These are phyloP conservation scores for Chaetomiaceae sp. DNA, from an alignment of 2,329 filamentous ascomycete genomes.

Conservation along the genomic window DNA sequence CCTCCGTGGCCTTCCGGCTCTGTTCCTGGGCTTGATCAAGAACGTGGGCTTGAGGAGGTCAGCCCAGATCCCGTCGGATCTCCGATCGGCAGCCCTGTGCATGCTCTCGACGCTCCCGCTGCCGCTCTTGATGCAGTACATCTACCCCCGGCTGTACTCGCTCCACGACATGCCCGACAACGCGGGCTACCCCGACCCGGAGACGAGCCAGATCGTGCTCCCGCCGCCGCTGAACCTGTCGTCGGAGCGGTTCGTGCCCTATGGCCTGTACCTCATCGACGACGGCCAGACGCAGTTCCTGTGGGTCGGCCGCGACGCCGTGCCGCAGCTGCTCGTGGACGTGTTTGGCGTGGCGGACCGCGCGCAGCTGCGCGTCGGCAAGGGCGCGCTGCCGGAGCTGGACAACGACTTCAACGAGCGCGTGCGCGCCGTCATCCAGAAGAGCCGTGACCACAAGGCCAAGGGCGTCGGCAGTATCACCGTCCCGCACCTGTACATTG, in stretches of 20 bases:
- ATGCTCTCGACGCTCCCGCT: conserved; percentile 90
- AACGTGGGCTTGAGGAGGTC: conserved; percentile 91
- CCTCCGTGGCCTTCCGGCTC: conserved; percentile 75
- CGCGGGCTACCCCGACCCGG: conserved; percentile 76
- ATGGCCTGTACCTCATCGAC: conserved; percentile 92
- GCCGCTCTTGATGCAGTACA: conserved; percentile 87
- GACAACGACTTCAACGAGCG: conserved; percentile 97
- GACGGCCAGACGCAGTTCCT: conserved; percentile 97
- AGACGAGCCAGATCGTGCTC: conserved; percentile 83
- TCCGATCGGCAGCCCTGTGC: conserved; percentile 87
- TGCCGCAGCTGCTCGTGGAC: conserved; percentile 80
- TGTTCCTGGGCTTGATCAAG: conserved; percentile 94
- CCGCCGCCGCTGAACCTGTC: conserved; percentile 82
- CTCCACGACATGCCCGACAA: conserved; percentile 95
- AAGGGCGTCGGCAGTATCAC: conserved; percentile 89
- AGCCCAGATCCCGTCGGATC: conserved; percentile 87
- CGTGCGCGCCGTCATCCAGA: conserved; percentile 82
- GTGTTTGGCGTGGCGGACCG: conserved; percentile 87
- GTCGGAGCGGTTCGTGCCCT: conserved; percentile 80
- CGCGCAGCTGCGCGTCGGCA: conserved; percentile 82
- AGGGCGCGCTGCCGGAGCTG: conserved; percentile 77
- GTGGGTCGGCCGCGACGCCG: conserved; percentile 90
- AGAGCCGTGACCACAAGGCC: conserved; percentile 81
- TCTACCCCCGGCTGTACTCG: conserved; percentile 79
- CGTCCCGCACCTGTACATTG: conserved; percentile 88